These are phyloP conservation scores for Boletus smithii DNA, from an alignment of 1,284 basidiomycete genomes.

Conservation along the genomic window DNA sequence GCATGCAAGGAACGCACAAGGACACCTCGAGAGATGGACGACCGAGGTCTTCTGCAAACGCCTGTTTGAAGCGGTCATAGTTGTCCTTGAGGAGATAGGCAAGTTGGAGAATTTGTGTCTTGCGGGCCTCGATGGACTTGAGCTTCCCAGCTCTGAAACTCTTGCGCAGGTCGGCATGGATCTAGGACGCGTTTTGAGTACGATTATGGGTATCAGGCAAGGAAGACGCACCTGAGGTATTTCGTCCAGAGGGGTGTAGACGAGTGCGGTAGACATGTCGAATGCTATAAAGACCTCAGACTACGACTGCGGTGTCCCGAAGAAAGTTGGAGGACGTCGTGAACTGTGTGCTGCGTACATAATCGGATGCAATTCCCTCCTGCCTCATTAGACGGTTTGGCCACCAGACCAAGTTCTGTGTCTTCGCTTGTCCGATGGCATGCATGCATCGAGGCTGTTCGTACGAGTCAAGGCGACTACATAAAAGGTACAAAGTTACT, in stretches of 20 bases:
- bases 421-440: too few relatives aligned
- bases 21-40: conserved; percentile 51
- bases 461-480: too few relatives aligned
- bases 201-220: too few relatives aligned
- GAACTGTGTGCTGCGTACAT: too few relatives aligned
- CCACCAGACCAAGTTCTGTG: too few relatives aligned
- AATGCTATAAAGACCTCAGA: too few relatives aligned
- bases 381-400: too few relatives aligned
- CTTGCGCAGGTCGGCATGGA: conserved; percentile 47
- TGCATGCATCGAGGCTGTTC: too few relatives aligned
- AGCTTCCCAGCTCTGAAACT: conserved; percentile 60
- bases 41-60: conserved; percentile 55
- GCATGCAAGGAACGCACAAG: conserved; percentile 44
- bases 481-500: too few relatives aligned
- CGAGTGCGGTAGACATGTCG: conserved; percentile 22
- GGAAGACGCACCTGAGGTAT: conserved; percentile 37
- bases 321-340: too few relatives aligned
- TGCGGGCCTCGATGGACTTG: conserved; percentile 57
- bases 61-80: conserved; percentile 48
- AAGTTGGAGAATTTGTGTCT: conserved; percentile 63
- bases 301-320: too few relatives aligned
- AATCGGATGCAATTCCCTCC: too few relatives aligned
- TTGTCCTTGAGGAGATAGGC: conserved; percentile 70
- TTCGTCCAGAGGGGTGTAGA: conserved; percentile 40
- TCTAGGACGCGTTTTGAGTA: conserved; percentile 36